Conservation (phyloP, 306 rosid genomes). For the Casuarina glauca region DNA sequence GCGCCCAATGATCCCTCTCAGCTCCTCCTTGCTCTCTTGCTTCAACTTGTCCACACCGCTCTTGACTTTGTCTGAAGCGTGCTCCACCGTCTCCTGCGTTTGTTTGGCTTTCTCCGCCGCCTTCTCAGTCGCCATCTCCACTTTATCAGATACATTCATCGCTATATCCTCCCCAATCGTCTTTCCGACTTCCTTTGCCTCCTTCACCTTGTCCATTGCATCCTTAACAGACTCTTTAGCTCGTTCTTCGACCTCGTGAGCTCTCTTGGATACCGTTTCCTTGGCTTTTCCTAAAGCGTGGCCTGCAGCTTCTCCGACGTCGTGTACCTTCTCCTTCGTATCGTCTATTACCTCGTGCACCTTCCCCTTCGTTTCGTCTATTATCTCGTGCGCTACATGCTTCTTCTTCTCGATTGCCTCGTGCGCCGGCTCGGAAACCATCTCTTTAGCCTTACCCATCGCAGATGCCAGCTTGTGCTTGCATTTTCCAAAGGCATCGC, state of each 20-base stretch:
- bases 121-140: background rate
- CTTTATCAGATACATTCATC: constrained; percentile 25
- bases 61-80: constrained; percentile 12
- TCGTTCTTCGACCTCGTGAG: constrained; percentile 28
- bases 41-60: background rate
- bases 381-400: constrained; percentile 6
- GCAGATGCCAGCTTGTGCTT: constrained; percentile 49
- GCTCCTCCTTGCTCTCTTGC: background rate
- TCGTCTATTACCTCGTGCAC: constrained; percentile 4
- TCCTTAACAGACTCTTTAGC: constrained; percentile 23
- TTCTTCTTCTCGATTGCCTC: constrained; percentile 13
- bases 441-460: constrained; percentile 47
- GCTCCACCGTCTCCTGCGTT: constrained; percentile 17
- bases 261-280: constrained; percentile 19
- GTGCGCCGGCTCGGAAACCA: constrained; percentile 22
- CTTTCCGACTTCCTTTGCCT: constrained; percentile 21
- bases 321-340: constrained; percentile 13
- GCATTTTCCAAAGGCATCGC: constrained; percentile 71
- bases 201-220: constrained; percentile 24
- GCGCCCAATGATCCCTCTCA: background rate
- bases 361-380: constrained; percentile 7
- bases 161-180: constrained; percentile 22
- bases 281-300: constrained; percentile 28
- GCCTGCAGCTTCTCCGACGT: constrained; percentile 19
- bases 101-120: background rate